Conservation (phyloP, 2,329 filamentous ascomycete genomes). For the Tolypocladium endophyticum region DNA sequence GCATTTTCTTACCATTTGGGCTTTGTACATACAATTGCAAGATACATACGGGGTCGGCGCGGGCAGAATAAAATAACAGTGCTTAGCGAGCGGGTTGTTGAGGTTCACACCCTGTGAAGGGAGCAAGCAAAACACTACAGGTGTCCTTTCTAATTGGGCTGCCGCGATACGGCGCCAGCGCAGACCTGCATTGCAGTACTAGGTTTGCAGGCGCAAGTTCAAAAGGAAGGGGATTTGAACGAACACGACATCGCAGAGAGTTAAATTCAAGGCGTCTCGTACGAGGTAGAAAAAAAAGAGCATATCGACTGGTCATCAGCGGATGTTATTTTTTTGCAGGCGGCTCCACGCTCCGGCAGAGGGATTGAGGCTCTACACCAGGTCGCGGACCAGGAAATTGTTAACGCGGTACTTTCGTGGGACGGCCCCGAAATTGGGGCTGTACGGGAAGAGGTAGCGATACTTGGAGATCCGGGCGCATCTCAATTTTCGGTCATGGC, state of each 20-base stretch:
- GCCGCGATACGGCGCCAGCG: background rate
- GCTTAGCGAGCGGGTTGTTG: background rate
- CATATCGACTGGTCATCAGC: background rate
- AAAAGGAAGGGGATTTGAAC: background rate
- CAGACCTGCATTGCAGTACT: background rate
- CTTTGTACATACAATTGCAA: background rate
- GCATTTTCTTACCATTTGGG: background rate
- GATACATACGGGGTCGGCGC: background rate
- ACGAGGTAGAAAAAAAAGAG: background rate
- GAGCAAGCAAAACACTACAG: conserved; percentile 4
- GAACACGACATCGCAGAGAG: background rate
- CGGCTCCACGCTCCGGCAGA: background rate
- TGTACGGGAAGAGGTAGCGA: conserved; percentile 15
- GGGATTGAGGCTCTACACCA: conserved; percentile 1
- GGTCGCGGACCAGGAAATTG: conserved; percentile 19
- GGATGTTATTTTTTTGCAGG: background rate
- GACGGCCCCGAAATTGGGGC: conserved; percentile 10
- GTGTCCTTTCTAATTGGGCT: conserved; percentile 4
- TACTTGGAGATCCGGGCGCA: conserved; percentile 17
- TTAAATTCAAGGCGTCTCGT: too few species aligned
- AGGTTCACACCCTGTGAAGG: background rate
- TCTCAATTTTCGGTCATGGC: conserved; percentile 17
- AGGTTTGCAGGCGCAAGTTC: background rate
- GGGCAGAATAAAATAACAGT: background rate
- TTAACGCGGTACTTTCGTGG: conserved; percentile 25